phyloP scores from a whole-genome alignment of 2,329 filamentous ascomycete species.

The Microsporum ferrugineum region DNA sequence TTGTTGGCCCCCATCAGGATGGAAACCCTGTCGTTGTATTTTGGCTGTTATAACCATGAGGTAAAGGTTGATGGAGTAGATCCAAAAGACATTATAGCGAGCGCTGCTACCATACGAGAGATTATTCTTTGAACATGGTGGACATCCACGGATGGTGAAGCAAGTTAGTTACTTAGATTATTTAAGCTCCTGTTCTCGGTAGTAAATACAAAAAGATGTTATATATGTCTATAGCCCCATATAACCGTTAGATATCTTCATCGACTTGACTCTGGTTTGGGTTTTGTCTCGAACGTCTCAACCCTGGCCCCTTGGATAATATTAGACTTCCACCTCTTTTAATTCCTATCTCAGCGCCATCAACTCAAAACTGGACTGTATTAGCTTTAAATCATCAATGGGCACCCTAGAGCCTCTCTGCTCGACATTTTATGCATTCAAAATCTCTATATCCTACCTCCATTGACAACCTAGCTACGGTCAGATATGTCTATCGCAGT shows the following conservation, averaged over 20 bases:
- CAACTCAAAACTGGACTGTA: background rate
- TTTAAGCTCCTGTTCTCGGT: too few relatives aligned
- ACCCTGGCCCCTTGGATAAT: constrained; percentile 2
- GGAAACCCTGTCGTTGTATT: constrained; percentile 7
- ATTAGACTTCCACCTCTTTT: constrained; percentile 1
- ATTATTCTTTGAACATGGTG: background rate
- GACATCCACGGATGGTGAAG: constrained; percentile 7
- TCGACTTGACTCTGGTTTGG: background rate
- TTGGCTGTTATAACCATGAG: background rate
- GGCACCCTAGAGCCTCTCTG: constrained; percentile 6
- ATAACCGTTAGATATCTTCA: constrained; percentile 1
- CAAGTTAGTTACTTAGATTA: background rate
- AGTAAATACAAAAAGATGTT: background rate
- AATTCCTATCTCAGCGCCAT: background rate
- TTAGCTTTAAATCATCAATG: background rate
- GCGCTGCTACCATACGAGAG: background rate
- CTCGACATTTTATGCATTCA: constrained; percentile 4
- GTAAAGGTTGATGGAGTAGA: background rate
- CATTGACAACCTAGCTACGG: constrained; percentile 2
- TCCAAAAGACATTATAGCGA: background rate
- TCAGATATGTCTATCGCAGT: constrained; percentile 2
- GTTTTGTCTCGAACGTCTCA: constrained; percentile 5
- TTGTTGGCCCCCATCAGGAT: constrained; percentile 5
- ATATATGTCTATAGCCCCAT: background rate
- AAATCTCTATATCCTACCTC: background rate